These are phyloP conservation scores for Podospora tetraspora DNA, from an alignment of 495 filamentous ascomycete species.

Conservation along the genomic window DNA sequence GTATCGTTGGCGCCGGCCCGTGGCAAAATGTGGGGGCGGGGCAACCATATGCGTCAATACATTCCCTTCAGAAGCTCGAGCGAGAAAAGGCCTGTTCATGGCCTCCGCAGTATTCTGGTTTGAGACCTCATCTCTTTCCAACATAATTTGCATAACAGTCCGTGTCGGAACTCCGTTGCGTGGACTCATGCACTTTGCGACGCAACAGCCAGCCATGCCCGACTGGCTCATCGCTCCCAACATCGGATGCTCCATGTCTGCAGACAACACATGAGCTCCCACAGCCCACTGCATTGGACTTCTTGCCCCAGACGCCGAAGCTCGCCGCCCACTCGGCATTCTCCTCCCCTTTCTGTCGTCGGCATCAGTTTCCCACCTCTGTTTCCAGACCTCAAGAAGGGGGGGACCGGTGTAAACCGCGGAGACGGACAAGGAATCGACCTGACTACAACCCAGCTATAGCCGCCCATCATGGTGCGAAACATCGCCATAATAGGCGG, in stretches of 20 bases:
- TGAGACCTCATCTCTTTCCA: background rate
- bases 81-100: too few species aligned
- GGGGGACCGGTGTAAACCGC: background rate
- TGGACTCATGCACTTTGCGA: background rate
- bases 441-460: background rate
- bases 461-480: slow-evolving; percentile 68
- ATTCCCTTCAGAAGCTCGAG: background rate
- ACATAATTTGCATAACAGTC: background rate
- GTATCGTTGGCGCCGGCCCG: background rate
- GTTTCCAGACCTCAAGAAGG: background rate
- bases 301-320: background rate
- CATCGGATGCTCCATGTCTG: background rate
- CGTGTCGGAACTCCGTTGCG: background rate
- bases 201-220: background rate
- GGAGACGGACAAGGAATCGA: background rate
- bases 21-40: background rate
- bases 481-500: slow-evolving; percentile 95
- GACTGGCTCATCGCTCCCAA: background rate
- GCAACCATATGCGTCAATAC: background rate
- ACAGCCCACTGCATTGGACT: background rate
- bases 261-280: background rate
- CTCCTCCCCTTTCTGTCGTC: background rate
- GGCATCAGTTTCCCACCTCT: background rate
- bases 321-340: background rate
- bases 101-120: too few species aligned